A percentile compares a stretch with the other conserved stretches of the same genome.
phyloP scores from a whole-genome alignment of 1,284 basidiomycete species.

The Cryptococcus maquisensis region DNA sequence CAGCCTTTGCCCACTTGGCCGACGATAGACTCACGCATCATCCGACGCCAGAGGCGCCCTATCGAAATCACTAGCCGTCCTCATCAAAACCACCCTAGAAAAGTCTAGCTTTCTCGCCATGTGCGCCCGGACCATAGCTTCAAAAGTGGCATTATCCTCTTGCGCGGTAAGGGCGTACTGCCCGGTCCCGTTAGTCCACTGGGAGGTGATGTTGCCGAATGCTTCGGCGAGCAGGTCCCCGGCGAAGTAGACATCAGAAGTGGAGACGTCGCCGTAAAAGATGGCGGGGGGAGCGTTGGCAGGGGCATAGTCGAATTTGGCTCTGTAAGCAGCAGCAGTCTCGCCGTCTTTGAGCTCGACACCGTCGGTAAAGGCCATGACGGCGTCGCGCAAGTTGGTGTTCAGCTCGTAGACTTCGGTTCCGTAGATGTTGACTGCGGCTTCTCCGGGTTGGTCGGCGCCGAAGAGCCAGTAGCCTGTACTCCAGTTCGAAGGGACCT shows the following conservation, averaged over 20 bases:
- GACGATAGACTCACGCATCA: background rate
- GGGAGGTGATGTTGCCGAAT: constrained; percentile 51
- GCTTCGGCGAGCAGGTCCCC: constrained; percentile 49
- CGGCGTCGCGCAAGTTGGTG: constrained; percentile 51
- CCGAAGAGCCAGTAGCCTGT: constrained; percentile 50
- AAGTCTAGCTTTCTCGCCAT: constrained; percentile 51
- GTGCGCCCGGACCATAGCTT: constrained; percentile 51
- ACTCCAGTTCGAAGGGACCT: constrained; percentile 51
- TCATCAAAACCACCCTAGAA: constrained; percentile 52
- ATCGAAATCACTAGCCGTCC: constrained; percentile 54
- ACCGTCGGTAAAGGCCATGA: constrained; percentile 40
- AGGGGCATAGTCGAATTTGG: constrained; percentile 44
- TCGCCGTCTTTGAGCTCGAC: constrained; percentile 49
- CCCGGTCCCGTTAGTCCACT: constrained; percentile 44
- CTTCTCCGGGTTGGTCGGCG: constrained; percentile 40
- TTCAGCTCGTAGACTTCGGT: constrained; percentile 57
- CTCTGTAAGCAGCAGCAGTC: constrained; percentile 44
- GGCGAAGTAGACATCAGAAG: constrained; percentile 52
- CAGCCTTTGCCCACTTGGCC: background rate
- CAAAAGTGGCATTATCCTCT: constrained; percentile 55
- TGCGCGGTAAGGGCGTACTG: constrained; percentile 53
- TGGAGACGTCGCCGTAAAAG: constrained; percentile 49
- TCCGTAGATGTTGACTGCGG: constrained; percentile 50
- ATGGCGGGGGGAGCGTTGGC: constrained; percentile 46
- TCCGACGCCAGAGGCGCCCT: constrained; percentile 40